Evolutionary conservation across 148 eudicot genomes (phyloP).

Genomic region (Camellia lanceoleosa): DNA sequence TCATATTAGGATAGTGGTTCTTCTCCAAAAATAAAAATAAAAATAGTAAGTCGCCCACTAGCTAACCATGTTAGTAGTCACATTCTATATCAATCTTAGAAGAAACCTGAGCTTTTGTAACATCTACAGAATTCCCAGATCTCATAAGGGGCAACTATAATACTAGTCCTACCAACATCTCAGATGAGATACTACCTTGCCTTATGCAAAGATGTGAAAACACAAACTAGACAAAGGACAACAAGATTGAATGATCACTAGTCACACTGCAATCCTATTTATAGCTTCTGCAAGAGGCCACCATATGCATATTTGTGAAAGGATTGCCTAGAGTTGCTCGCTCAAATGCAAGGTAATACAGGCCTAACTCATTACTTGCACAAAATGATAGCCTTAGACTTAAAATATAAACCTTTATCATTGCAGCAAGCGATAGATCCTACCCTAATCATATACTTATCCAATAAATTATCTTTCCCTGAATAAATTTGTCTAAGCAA

Average conservation of each 20-base stretch:
- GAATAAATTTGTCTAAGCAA: not conserved
- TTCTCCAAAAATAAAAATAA: not conserved
- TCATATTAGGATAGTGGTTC: not conserved
- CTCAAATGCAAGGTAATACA: not conserved
- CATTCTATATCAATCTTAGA: not conserved
- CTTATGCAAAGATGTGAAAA: too few species aligned
- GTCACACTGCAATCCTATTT: not conserved
- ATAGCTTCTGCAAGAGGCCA: not conserved
- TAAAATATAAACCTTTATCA: not conserved
- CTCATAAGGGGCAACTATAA: not conserved
- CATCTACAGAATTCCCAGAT: not conserved
- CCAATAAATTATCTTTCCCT: not conserved
- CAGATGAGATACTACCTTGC: not conserved
- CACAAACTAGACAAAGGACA: not conserved
- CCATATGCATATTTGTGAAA: not conserved
- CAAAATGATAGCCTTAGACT: not conserved
- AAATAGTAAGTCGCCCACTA: not conserved
- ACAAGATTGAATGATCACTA: not conserved
- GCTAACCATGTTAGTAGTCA: not conserved
- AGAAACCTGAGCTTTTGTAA: not conserved
- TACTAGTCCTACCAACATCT: not conserved
- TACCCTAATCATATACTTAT: not conserved
- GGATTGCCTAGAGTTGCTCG: not conserved
- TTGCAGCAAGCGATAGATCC: not conserved
- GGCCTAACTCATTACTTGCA: not conserved